Evolutionary conservation across 1,139 yeast species (phyloP), one percentile per base, ranked within the genome.

Genomic region (Debaryomyces psychrophilus): DNA sequence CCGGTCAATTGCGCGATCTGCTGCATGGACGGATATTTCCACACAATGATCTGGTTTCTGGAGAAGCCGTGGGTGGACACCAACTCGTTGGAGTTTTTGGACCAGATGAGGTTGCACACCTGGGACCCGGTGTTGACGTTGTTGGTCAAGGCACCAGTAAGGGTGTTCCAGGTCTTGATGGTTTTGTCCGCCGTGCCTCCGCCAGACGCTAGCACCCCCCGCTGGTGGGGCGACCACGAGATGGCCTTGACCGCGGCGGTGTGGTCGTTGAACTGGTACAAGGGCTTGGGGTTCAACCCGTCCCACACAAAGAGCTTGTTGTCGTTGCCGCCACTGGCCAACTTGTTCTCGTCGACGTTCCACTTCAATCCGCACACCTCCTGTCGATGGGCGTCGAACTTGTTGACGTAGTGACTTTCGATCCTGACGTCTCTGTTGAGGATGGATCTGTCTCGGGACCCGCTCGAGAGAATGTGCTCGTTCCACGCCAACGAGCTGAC

Each of bases 161-260:
- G 68, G 0, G 96, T 88, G 63, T 90, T 92, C 99, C 99, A 93
- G 20, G 92, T 84, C 64, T 93, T 87, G 56, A 95, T 85, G 26
- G 87, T 80, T 48, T 93, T 82, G 65, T 93, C 99, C 1, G 96
- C 95, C 0, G 98, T 90, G 20, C 99, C 99, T 22, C 99, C 99
- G 5, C 99, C 99, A 2, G 95, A 83, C 0, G 98, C 98, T 45
- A 93, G 68, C 3, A 92, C 78, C 0, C 98, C 98, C 48, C 98
- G 74, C 61, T 90, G 96, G 62, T 93, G 98, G 0, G 99, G 98
- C 0, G 96, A 88, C 99, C 99, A 93, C 1, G 96, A 89, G 45
- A 93, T 79, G 1, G 98, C 99, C 66, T 92, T 93, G 5, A 93
- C 96, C 0, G 99, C 99, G 0, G 99, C 98, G 17, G 81, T 82